Evolutionary conservation across 192 early-diverging fungal species (phyloP), one percentile per base, ranked within the genome.

Genomic region (Podila horticola): DNA sequence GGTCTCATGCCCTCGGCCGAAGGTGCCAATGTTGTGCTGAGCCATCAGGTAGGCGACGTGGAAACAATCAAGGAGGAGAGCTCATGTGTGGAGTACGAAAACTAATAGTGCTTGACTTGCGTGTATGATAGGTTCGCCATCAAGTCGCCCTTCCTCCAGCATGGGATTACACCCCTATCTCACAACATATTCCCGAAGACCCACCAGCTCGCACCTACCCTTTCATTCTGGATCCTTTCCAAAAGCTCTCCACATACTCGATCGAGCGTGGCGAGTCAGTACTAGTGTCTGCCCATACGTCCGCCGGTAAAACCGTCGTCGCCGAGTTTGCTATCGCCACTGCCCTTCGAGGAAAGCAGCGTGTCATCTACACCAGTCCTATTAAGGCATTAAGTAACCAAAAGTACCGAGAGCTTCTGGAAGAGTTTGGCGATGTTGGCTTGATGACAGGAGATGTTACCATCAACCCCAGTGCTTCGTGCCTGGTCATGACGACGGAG

Each of bases 311-410:
- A 79, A 99, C 97, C 0, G 97, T 99, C 4, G 95, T 99, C 30
- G 97, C 97, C n/a, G 97, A 99, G 77, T 99, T 98, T 83, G 97
- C 97, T 0, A 99, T 99, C 76, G 97, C 97, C 0, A 93, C 94
- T 48, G 89, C 91, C 74, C 77, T 98, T 83, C 89, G 88, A 38
- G 84, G 93, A 69, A 97, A 97, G 84, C 96, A 97, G 84, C 88
- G 96, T 19, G 97, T 97, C 30, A 97, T 99, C 70, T 99, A 99
- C 69, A 99, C 97, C 24, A 93, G 90, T 76, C 97, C 97, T 8
- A 99, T 99, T 86, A 99, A 99, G 88, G 97, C 98, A 12, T 86
- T 99, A 74, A 96, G 95, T 64, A 99, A 99, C 79, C 98, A 99
- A 87, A 99, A 99, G 88, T 99, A 96, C 71, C 87, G 98, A 70